Evolutionary conservation across 1,284 basidiomycete species (phyloP), one percentile per base, ranked within the genome.

Genomic region (Volvariella surrecta): DNA sequence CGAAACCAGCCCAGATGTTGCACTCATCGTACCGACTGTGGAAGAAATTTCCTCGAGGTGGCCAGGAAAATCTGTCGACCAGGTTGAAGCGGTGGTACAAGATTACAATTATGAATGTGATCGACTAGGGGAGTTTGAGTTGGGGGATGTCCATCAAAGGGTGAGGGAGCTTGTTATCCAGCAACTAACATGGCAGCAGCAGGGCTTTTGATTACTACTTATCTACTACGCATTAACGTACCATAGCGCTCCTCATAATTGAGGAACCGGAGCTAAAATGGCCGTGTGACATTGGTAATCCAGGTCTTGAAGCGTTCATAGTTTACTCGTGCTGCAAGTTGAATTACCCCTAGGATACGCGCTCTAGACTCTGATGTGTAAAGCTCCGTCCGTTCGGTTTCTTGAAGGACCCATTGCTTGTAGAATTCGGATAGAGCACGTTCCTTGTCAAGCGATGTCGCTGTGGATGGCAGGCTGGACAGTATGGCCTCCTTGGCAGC

Each of bases 391-490:
- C 73, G 68, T 2, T 56, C 51, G 37, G 66, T 66, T 60, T 89
- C 85, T 55, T 84, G 80, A 51, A 71, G 64, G 39, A 83, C 65
- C 85, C 85, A 89, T 45, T 73, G 69, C 41, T 61, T 67, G 63
- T 84, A 84, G 60, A 88, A 87, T 35, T 73, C 70, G 13, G 82
- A 80, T 18, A 89, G 64, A 0, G 78, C 79, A 21, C 64, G 61
- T 56, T 89, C 85, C 52, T 70, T 76, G 54, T 75, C 72, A 40
- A 76, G 63, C 0, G 66, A 44, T 0, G 73, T 62, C 3, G 74
- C 64, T 3, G 67, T 58, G 10, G 68, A 54, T 0, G 80, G 79
- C 15, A 86, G 67, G 44, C 73, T 68, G n/a, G 66, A 58, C 10
- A 87, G 64, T 22, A 77, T 66, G 4, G 72, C 68, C 17, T 70